phyloP scores from a whole-genome alignment of 176 grass and related monocot genomes.

The Ampelocalamus luodianensis region DNA sequence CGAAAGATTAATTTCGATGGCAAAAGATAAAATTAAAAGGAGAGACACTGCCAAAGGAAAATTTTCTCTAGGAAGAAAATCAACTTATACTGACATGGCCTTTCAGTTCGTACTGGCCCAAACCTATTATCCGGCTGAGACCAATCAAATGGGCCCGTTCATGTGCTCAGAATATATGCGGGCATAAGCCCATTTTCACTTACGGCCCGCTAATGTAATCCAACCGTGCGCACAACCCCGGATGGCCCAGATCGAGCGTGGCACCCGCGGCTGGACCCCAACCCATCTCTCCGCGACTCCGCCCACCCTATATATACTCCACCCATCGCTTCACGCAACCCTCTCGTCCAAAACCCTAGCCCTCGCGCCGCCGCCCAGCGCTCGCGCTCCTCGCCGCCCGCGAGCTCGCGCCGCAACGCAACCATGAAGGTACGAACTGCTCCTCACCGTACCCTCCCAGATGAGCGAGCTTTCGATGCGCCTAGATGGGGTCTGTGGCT shows the following conservation, averaged over 20 bases:
- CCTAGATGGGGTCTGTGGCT: neutral
- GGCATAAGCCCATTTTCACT: neutral
- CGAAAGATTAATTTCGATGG: no score
- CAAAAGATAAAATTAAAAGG: no score
- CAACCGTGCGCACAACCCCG: neutral
- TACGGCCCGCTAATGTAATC: neutral
- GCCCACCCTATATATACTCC: conserved; percentile 27
- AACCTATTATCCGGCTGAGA: no score
- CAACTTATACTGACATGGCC: no score
- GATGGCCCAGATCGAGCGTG: conserved; percentile 33
- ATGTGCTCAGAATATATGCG: neutral
- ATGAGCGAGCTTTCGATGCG: neutral
- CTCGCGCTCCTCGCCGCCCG: conserved; percentile 33
- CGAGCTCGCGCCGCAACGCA: conserved; percentile 38
- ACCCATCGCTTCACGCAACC: neutral
- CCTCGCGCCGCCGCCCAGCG: conserved; percentile 39
- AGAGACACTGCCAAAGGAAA: no score
- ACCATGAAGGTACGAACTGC: conserved; percentile 57
- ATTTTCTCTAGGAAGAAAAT: no score
- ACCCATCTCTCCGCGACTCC: neutral
- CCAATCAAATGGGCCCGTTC: no score
- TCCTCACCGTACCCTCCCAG: neutral
- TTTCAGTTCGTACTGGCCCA: no score
- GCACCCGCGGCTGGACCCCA: neutral
- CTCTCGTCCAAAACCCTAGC: conserved; percentile 58